Conservation (phyloP, 345 rosid species). For the Euphorbia peplus region DNA sequence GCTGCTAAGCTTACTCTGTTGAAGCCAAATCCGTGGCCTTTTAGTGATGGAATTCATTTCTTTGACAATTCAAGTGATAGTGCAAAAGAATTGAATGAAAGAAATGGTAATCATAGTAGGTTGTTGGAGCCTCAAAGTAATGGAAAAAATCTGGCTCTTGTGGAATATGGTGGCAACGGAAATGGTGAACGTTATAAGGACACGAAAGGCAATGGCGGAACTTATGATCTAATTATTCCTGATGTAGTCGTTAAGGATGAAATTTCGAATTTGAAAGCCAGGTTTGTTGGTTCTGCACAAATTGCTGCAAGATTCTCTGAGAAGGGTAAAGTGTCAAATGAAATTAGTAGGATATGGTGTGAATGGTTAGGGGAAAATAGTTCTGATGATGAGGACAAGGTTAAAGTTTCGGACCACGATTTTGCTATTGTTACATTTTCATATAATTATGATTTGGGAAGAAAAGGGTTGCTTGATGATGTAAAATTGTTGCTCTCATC, state of each 20-base stretch:
- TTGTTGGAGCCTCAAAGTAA: constrained; percentile 31
- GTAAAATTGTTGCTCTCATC: constrained; percentile 52
- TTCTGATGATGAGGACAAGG: constrained; percentile 31
- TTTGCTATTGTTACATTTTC: constrained; percentile 15
- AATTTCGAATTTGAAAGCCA: constrained; percentile 55
- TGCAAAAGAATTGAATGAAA: constrained; percentile 24
- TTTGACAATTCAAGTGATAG: constrained; percentile 47
- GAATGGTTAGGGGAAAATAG: constrained; percentile 72
- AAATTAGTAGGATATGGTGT: constrained; percentile 74
- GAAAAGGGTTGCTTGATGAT: constrained; percentile 58
- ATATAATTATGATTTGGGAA: constrained; percentile 52
- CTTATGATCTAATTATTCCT: constrained; percentile 42
- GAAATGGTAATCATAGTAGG: constrained; percentile 20
- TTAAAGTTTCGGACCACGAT: constrained; percentile 38
- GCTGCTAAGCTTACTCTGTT: constrained; percentile 72
- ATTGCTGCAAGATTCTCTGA: constrained; percentile 55
- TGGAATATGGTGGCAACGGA: constrained; percentile 38
- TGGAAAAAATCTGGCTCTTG: constrained; percentile 48
- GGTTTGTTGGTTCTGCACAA: constrained; percentile 49
- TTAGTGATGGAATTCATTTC: constrained; percentile 79
- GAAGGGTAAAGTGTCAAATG: constrained; percentile 29
- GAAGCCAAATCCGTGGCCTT: constrained; percentile 84
- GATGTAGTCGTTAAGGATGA: constrained; percentile 55
- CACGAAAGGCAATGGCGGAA: constrained; percentile 19
- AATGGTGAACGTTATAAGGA: constrained; percentile 23